These are phyloP conservation scores for Backusella tarrabulga DNA, from an alignment of 192 early-diverging fungal genomes.

Conservation along the genomic window DNA sequence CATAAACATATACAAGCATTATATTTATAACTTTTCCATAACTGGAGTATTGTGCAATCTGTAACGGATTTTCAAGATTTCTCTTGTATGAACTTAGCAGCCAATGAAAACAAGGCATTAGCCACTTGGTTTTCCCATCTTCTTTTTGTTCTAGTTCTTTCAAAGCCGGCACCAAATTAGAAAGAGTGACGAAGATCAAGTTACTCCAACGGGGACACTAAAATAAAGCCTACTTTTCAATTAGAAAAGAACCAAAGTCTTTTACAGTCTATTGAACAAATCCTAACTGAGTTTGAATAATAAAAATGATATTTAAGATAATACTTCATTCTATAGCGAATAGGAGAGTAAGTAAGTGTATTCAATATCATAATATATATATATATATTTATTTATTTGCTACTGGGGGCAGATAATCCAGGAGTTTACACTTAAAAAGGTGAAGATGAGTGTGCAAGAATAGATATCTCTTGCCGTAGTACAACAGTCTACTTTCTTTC, in stretches of 20 bases:
- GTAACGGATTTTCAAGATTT: not conserved
- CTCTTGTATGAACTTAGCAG: not conserved
- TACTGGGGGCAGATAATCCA: not conserved
- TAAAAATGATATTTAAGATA: not conserved
- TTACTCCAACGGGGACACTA: not conserved
- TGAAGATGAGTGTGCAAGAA: not conserved
- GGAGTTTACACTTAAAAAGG: not conserved
- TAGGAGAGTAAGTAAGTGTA: not conserved
- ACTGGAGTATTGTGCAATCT: not conserved
- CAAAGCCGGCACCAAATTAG: not conserved
- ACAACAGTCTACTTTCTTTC: slow-evolving; percentile 8
- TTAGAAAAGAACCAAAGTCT: not conserved
- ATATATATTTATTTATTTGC: not conserved
- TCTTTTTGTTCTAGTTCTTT: not conserved
- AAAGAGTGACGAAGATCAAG: not conserved
- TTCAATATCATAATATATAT: not conserved
- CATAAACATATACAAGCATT: not conserved
- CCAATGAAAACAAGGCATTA: not conserved
- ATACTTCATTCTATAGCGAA: not conserved
- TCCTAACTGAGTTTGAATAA: not conserved
- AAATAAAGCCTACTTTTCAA: not conserved
- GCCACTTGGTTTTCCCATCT: not conserved
- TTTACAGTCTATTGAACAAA: not conserved
- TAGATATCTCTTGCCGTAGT: not conserved
- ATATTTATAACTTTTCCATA: not conserved